Evolutionary conservation across 441 rosid species (phyloP), one percentile per base, ranked within the genome.

Genomic region (Isatis lusitanica): DNA sequence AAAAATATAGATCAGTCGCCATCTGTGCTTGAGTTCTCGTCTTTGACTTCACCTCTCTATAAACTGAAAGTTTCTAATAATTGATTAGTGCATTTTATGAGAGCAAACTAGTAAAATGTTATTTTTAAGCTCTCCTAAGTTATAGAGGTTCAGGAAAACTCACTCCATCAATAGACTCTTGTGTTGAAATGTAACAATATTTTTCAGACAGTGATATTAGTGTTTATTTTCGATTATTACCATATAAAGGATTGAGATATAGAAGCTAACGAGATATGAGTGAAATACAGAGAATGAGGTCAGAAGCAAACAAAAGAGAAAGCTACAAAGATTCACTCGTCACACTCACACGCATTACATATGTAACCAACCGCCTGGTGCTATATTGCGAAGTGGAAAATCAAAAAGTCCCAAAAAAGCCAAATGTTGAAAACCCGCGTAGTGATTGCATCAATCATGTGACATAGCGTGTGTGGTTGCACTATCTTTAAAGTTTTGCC

Each of bases 401-500:
- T 42, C n/a, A 68, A 17, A 66, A 67, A n/a, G 51, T 67, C 4
- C 40, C 38, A n/a, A 50, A 60, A 40, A 43, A 5, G 35, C 39
- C 30, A 50, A 43, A 31, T 56, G 66, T 58, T 12, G 58, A 70
- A 56, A 42, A 28, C 24, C 63, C 51, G 42, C 52, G 30, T 38
- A 56, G n/a, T 43, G n/a, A 18, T 17, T 9, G 47, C 57, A 70
- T 11, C 55, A 36, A 74, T 75, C 58, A 68, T 75, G 64, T 75
- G 63, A 68, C 65, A 35, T 75, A 10, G 65, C 50, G 74, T 68
- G 74, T 68, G 70, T 47, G 66, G 44, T 65, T 75, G 59, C 70
- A 69, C 24, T 75, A 62, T 62, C 60, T 55, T 63, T 13, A 62
- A 52, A 36, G 63, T 57, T 64, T 28, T 55, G 70, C 79, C 44